Evolutionary conservation across 2,329 filamentous ascomycete genomes (phyloP).

Genomic region (Ophiostoma australiae): DNA sequence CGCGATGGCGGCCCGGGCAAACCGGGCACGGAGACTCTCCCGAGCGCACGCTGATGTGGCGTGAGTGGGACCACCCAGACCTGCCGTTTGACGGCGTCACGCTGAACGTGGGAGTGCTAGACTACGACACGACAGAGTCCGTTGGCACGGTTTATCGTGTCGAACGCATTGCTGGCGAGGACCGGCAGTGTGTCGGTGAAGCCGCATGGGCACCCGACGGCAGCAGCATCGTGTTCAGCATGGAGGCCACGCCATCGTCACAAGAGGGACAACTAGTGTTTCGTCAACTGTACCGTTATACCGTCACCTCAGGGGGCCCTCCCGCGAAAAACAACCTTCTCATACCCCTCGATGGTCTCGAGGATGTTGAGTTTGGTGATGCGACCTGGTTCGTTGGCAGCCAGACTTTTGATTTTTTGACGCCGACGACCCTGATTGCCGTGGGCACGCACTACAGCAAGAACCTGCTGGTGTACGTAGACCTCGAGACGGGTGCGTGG

Average conservation of each 20-base stretch:
- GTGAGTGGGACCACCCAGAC: constrained; percentile 43
- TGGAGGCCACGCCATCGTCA: constrained; percentile 36
- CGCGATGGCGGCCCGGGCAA: constrained; percentile 33
- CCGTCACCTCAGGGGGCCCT: neutral
- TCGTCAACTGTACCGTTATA: neutral
- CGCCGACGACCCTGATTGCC: constrained; percentile 36
- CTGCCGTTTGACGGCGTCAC: constrained; percentile 8
- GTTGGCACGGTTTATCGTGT: neutral
- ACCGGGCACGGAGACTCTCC: constrained; percentile 34
- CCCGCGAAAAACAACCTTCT: too few relatives aligned
- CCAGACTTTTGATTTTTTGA: constrained; percentile 40
- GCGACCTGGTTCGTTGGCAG: constrained; percentile 33
- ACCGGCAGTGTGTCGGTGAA: constrained; percentile 43
- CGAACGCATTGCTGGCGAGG: constrained; percentile 39
- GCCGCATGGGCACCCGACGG: constrained; percentile 49
- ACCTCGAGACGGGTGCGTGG: constrained; percentile 35
- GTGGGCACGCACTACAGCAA: constrained; percentile 34
- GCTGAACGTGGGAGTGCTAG: constrained; percentile 21
- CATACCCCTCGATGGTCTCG: constrained; percentile 31
- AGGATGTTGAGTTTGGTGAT: constrained; percentile 40
- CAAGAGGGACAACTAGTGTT: constrained; percentile 25
- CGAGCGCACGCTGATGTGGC: constrained; percentile 42
- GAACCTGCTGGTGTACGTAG: constrained; percentile 37
- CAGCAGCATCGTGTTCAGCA: constrained; percentile 42
- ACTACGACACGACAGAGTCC: neutral